Evolutionary conservation across 257 asterid species (phyloP), one percentile per base, ranked within the genome.

Genomic region (Forsythia suspensa): DNA sequence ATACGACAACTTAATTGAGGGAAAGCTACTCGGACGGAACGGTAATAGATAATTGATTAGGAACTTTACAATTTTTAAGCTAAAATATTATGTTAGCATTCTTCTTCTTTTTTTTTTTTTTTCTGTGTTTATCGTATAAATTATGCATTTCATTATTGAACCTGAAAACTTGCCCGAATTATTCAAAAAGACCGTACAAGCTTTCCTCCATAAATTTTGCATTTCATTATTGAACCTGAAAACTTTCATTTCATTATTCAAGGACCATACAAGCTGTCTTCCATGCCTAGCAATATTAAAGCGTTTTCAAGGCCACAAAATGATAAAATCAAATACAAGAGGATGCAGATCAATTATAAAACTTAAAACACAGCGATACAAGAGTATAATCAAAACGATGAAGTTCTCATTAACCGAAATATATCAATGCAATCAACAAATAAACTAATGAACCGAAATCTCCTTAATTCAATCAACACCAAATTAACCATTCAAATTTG

Each of bases 381-480:
- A 72, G 82, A 72, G 77, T 44, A 68, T 43, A 74, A 76, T 83
- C 51, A 18, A 66, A 2, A 70, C 4, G 12, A 70, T 2, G 46
- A n/a, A 12, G 41, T 69, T 6, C 66, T n/a, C 18, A 20, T n/a
- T 24, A 4, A 21, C 8, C 13, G n/a, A 61, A n/a, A 61, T 61
- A 38, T 20, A 61, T 24, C 38, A 9, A 63, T 21, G 38, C 15
- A 63, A 63, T 18, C n/a, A 24, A 24, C 38, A 63, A 8, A 63
- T 63, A 6, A 24, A 24, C 15, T 37, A 24, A 44, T 42, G 36
- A 21, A 7, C 16, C 18, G 13, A 44, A 39, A 59, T 72, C 24
- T 34, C 76, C 75, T 40, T 15, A 16, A 24, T 20, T 13, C 69
- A 24, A 34, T 10, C 51, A 57, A 55, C 10, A 38, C 13, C 37